Conservation (phyloP, 2,329 filamentous ascomycete genomes). For the Microcyclospora pomicola region DNA sequence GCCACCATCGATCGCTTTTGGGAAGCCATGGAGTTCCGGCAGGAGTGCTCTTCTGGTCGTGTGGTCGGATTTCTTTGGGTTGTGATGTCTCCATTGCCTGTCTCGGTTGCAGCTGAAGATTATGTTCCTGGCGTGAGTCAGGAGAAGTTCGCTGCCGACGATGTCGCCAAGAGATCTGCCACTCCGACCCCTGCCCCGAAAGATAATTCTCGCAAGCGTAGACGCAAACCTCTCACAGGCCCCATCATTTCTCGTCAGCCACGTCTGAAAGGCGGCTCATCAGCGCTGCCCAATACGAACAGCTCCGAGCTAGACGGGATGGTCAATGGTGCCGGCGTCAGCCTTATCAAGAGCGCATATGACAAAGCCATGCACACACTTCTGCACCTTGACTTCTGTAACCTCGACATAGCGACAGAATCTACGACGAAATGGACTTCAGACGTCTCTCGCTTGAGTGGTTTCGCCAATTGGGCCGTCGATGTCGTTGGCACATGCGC, state of each 20-base stretch:
- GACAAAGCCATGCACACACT: constrained; percentile 42
- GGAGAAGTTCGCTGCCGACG: background rate
- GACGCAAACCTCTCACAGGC: constrained; percentile 39
- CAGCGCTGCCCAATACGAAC: constrained; percentile 8
- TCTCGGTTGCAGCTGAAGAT: background rate
- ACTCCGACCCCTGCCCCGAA: background rate
- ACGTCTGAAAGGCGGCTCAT: constrained; percentile 17
- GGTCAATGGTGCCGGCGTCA: constrained; percentile 9
- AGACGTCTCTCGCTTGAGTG: constrained; percentile 38
- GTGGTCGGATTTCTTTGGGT: constrained; percentile 93
- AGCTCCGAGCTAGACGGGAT: constrained; percentile 9
- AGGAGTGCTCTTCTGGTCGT: constrained; percentile 86
- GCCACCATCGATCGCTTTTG: constrained; percentile 82
- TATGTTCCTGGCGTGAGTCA: background rate
- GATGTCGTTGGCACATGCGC: constrained; percentile 9
- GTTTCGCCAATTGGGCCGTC: constrained; percentile 10
- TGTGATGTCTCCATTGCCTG: constrained; percentile 49
- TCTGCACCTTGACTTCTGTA: constrained; percentile 60
- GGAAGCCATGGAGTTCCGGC: constrained; percentile 95
- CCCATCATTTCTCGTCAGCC: constrained; percentile 51
- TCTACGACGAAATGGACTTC: constrained; percentile 59
- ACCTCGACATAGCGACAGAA: constrained; percentile 44
- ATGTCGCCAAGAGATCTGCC: background rate
- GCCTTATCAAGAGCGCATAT: constrained; percentile 24
- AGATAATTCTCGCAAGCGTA: constrained; percentile 4